Percentiles rank a stretch among this genome's conserved stretches.
Conservation (phyloP, 1,284 basidiomycete genomes). For the Malassezia slooffiae region DNA sequence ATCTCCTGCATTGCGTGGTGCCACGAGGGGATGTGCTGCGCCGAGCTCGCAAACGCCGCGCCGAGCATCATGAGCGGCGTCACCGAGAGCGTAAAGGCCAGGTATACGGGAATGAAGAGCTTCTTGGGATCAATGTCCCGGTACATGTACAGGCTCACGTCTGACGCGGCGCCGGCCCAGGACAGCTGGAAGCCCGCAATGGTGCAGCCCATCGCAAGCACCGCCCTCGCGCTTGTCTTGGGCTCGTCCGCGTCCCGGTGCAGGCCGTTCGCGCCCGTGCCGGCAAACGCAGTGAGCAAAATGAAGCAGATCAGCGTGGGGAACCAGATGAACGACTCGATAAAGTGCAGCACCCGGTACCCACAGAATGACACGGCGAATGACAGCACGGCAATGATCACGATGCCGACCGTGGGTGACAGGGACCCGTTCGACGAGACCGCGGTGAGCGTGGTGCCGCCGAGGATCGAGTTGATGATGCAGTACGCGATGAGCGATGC, state of each 20-base stretch:
- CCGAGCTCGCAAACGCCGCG: constrained; percentile 52
- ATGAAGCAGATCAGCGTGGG: constrained; percentile 63
- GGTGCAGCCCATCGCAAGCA: constrained; percentile 54
- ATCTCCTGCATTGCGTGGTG: constrained; percentile 30
- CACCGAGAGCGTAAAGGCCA: constrained; percentile 55
- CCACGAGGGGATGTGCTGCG: constrained; percentile 54
- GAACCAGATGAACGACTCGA: constrained; percentile 62
- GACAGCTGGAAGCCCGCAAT: constrained; percentile 55
- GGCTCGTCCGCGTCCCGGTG: constrained; percentile 51
- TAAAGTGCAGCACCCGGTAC: constrained; percentile 59
- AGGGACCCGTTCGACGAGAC: constrained; percentile 43
- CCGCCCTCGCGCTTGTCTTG: constrained; percentile 47
- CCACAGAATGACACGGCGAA: constrained; percentile 71
- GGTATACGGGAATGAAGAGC: constrained; percentile 55
- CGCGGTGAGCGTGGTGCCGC: constrained; percentile 48
- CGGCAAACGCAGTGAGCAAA: constrained; percentile 53
- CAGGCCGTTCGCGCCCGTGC: constrained; percentile 52
- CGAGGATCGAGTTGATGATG: constrained; percentile 57
- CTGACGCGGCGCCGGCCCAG: constrained; percentile 48
- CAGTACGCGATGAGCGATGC: constrained; percentile 32
- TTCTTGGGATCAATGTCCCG: constrained; percentile 50
- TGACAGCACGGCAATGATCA: constrained; percentile 67
- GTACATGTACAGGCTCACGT: constrained; percentile 48
- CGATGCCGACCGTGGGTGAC: constrained; percentile 62
- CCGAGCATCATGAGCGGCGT: constrained; percentile 55